Evolutionary conservation across 305 asterid genomes (phyloP).

Genomic region (Fraxinus angustifolia): DNA sequence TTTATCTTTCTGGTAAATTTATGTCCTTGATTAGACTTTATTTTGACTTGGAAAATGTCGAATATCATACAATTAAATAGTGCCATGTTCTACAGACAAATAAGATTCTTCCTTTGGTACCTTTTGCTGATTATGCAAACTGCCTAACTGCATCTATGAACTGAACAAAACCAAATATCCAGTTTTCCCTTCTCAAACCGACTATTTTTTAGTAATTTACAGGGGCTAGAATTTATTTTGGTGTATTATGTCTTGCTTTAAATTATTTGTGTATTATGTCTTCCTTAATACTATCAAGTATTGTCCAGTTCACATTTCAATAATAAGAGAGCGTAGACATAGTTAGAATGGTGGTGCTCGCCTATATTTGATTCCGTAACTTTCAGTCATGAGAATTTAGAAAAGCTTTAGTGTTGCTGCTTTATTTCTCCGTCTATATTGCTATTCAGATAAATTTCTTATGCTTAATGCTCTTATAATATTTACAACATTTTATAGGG

Average conservation of each 20-base stretch:
- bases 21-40: background rate
- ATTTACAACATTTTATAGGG: conserved; percentile 39
- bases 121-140: background rate
- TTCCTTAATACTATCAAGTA: background rate
- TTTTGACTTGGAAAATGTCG: background rate
- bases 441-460: background rate
- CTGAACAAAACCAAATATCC: background rate
- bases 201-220: background rate
- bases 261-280: background rate
- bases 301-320: background rate
- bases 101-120: background rate
- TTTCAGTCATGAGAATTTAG: background rate
- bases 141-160: background rate
- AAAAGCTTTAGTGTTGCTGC: background rate
- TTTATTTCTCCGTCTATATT: background rate
- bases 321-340: background rate
- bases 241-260: background rate
- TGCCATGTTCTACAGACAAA: background rate
- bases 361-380: background rate
- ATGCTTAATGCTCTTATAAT: background rate
- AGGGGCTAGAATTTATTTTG: background rate
- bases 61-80: background rate
- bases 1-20: background rate
- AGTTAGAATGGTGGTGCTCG: background rate
- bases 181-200: background rate